phyloP scores from a whole-genome alignment of 768 basidiomycete genomes.

The Serendipita sp. region DNA sequence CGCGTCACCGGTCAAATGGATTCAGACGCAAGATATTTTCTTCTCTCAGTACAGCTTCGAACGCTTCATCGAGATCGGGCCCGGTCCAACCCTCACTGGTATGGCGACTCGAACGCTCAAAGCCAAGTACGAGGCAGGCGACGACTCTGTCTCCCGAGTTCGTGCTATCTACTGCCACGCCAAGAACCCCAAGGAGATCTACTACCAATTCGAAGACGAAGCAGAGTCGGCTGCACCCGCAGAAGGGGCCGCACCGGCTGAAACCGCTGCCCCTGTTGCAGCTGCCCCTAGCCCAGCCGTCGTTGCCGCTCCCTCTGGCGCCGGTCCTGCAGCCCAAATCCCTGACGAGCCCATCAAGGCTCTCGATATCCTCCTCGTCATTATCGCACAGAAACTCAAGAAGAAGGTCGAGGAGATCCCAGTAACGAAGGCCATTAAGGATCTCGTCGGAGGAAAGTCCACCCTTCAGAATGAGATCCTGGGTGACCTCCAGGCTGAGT shows the following conservation, averaged over 20 bases:
- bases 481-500: slow-evolving; percentile 92
- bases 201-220: slow-evolving; percentile 94
- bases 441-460: slow-evolving; percentile 95
- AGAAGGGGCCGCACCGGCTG: slow-evolving; percentile 17
- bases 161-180: slow-evolving; percentile 82
- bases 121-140: slow-evolving; percentile 81
- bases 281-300: slow-evolving; percentile 26
- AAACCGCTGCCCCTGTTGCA: slow-evolving; percentile 25
- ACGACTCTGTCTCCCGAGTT: slow-evolving; percentile 66
- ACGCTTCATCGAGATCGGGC: slow-evolving; percentile 88
- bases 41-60: slow-evolving; percentile 80
- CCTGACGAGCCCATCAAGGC: slow-evolving; percentile 90
- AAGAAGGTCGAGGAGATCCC: slow-evolving; percentile 83
- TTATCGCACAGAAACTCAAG: slow-evolving; percentile 98
- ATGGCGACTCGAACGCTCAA: slow-evolving; percentile 86
- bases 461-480: slow-evolving; percentile 98
- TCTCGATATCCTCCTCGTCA: slow-evolving; percentile 65
- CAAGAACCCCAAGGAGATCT: slow-evolving; percentile 93
- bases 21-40: slow-evolving; percentile 91
- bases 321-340: slow-evolving; percentile 54
- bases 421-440: slow-evolving; percentile 88
- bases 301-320: slow-evolving; percentile 29
- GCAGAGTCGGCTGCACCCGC: slow-evolving; percentile 27
- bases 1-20: slow-evolving; percentile 97
- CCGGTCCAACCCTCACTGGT: slow-evolving; percentile 88